Conservation (phyloP, 2,329 filamentous ascomycete species). For the Clonostachys rosea region DNA sequence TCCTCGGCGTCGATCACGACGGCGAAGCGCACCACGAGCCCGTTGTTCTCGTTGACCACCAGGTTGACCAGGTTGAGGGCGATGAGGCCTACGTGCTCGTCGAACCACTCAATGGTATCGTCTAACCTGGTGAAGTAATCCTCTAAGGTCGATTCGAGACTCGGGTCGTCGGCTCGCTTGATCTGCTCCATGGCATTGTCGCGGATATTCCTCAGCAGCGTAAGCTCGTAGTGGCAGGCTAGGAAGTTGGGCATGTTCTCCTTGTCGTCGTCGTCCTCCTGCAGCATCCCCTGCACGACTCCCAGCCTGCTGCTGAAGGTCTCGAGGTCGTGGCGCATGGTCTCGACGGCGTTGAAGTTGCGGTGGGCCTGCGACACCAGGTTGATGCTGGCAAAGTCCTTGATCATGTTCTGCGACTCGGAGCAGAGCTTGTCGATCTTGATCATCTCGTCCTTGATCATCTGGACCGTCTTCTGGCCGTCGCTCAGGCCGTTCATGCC, state of each 20-base stretch:
- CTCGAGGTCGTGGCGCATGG: constrained; percentile 88
- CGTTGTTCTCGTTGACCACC: constrained; percentile 80
- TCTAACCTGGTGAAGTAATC: constrained; percentile 88
- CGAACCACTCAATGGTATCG: constrained; percentile 87
- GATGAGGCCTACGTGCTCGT: constrained; percentile 85
- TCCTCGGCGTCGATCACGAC: constrained; percentile 94
- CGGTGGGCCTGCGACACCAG: constrained; percentile 89
- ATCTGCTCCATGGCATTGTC: constrained; percentile 98
- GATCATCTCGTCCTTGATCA: constrained; percentile 97
- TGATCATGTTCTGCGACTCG: constrained; percentile 95
- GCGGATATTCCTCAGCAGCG: constrained; percentile 84
- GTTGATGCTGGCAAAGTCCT: constrained; percentile 92
- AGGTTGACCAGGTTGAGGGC: constrained; percentile 88
- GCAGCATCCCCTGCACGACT: constrained; percentile 72
- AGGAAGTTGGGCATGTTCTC: constrained; percentile 92
- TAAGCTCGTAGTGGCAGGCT: constrained; percentile 86
- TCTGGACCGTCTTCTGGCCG: constrained; percentile 84
- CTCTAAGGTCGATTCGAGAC: constrained; percentile 76
- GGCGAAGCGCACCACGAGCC: constrained; percentile 85
- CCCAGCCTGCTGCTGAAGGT: constrained; percentile 76
- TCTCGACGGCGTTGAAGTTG: constrained; percentile 91
- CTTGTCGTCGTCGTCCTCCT: constrained; percentile 77
- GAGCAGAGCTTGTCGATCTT: constrained; percentile 97
- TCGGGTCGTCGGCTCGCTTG: constrained; percentile 65
- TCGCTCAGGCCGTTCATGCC: constrained; percentile 88